Evolutionary conservation across 768 basidiomycete species (phyloP), one percentile per base, ranked within the genome.

Genomic region (Lentinula edodes): DNA sequence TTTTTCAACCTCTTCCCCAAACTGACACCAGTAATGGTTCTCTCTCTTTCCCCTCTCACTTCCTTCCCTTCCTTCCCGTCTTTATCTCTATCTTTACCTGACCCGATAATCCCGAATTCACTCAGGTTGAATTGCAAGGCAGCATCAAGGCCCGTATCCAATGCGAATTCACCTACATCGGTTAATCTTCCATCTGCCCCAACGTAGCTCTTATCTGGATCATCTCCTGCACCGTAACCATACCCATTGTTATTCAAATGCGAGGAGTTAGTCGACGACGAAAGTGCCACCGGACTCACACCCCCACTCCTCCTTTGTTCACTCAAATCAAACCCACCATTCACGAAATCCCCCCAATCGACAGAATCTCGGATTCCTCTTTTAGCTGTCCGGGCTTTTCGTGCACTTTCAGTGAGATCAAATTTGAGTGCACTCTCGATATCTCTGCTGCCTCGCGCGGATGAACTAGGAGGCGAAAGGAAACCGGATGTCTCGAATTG

Each of bases 401-500:
- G 80, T 28, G 95, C 95, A 60, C 87, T 82, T 75, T 98, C 97
- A 0, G 88, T 95, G 64, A 98, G 72, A 71, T 98, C 95, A 72
- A 99, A 98, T 69, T 93, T 85, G 32, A 98, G 80, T 73, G 90
- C 90, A 73, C 86, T 90, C 65, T 86, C 80, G 50, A 78, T 74
- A 0, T 64, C 46, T 28, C 6, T 38, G 9, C 34, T 13, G 6
- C 38, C 39, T 7, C 20, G 23, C 43, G 23, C 7, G 9, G 52
- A 54, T 23, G 15, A 23, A 55, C 78, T 77, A 7, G 63, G 67
- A 9, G 53, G 69, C 12, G 46, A 43, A 69, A 23, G 74, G 81
- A 98, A 97, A 0, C 95, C 95, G 74, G 86, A 80, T 39, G 81
- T 75, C 77, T 95, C 93, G 68, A 97, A 98, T 70, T 90, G 87